phyloP scores from a whole-genome alignment of 2,329 filamentous ascomycete genomes.

The Lasiodiplodia sp. region DNA sequence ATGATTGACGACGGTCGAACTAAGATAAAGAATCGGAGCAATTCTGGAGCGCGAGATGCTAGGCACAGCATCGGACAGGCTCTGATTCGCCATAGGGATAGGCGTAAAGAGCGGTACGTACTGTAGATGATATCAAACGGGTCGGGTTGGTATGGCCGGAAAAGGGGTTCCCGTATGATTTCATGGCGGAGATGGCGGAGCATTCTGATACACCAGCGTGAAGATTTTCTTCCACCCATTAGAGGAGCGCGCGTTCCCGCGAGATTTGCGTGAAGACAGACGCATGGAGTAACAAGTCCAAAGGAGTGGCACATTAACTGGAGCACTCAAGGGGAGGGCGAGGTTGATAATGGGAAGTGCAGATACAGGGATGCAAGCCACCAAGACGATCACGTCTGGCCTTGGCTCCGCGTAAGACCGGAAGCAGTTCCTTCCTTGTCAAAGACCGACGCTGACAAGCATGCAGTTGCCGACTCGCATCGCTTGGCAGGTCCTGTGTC shows the following conservation, averaged over 20 bases:
- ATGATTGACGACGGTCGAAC: background rate
- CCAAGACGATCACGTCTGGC: slow-evolving; percentile 2
- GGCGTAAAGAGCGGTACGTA: background rate
- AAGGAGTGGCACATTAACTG: slow-evolving; percentile 6
- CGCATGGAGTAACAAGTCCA: slow-evolving; percentile 11
- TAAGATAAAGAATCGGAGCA: background rate
- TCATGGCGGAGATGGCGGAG: slow-evolving; percentile 23
- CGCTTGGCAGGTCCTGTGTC: background rate
- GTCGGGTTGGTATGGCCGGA: slow-evolving; percentile 13
- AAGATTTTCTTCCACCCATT: background rate
- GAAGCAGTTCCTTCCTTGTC: background rate
- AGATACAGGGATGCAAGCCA: slow-evolving; percentile 4
- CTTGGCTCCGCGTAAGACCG: slow-evolving; percentile 6
- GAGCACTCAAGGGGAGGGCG: slow-evolving; percentile 1
- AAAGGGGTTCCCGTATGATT: slow-evolving; percentile 25
- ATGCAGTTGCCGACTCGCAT: background rate
- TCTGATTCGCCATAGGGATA: background rate
- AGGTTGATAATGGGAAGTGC: slow-evolving; percentile 14
- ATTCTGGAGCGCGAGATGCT: background rate
- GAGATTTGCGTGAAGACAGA: background rate
- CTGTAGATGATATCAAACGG: background rate
- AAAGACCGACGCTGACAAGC: slow-evolving; percentile 4
- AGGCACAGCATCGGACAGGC: background rate
- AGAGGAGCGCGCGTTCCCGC: background rate
- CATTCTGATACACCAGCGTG: background rate